Base-by-base conservation (phyloP, 1,284 basidiomycete species). In the Rugosomyces carneus region DNA sequence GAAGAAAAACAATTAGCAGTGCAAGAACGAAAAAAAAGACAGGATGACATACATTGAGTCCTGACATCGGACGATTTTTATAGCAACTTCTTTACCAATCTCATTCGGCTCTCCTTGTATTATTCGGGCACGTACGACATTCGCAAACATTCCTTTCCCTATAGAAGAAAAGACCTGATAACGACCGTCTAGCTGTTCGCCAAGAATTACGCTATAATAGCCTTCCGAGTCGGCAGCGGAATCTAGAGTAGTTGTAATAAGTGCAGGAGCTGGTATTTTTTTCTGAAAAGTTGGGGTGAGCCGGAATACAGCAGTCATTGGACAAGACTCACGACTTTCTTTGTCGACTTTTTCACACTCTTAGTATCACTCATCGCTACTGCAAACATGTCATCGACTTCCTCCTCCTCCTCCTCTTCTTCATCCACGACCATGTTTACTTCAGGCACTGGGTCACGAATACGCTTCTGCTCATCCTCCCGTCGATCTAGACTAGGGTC, bases 71-170 rank as follows among this genome's bases (percentile, higher is more conserved):
- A 98, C 85, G 54, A 99, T 93, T 68, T 99, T 99, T 68, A 99
- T 97, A 0, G 96, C 96, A 1, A 99, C 94, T 61, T 99, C 94
- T 56, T 78, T 80, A 2, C 81, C 81, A 8, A 68, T 59, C 56
- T 84, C 81, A 49, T 75, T 72, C 2, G 69, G 58, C 27, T 90
- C 88, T 6, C 77, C 78, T 56, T 86, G 79, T 24, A 93, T 70
- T 18, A 96, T 81, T 39, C 90, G 84, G 6, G 94, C 94, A 38
- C 89, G 80, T 18, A 98, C 93, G 32, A 99, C 96, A 40, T 89
- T 92, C 35, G 93, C 92, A 66, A 99, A 99, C 93, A 99, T 99
- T 48, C 96, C 96, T 63, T 95, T 94, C 26, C 96, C 96, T 9
- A 99, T 74, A 39, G 82, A 91, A 24, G 92, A 93, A 54, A 90